Evolutionary conservation across 306 rosid species (phyloP).

Genomic region (Malus domestica): ASM211411v1 NC_041804.1:4015501-4016000

Average conservation of each 20-base stretch:
- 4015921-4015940: not conserved
- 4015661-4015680: too few species aligned
- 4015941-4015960: not conserved
- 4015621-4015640: not conserved
- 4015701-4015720: not conserved
- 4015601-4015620: not conserved
- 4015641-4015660: not conserved
- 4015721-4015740: not conserved
- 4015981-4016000: not conserved
- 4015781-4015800: not conserved
- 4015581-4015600: slow-evolving; percentile 1
- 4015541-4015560: not conserved
- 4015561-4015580: not conserved
- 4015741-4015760: not conserved
- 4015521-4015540: not conserved
- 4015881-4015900: not conserved
- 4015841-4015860: not conserved
- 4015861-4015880: not conserved
- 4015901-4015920: slow-evolving; percentile 8
- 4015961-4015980: not conserved
- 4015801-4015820: not conserved
- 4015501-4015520: not conserved
- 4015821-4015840: not conserved
- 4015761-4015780: slow-evolving; percentile 5
- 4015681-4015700: not conserved